Evolutionary conservation across 768 basidiomycete species (phyloP).

Genomic region (Clavaria fumosa): DNA sequence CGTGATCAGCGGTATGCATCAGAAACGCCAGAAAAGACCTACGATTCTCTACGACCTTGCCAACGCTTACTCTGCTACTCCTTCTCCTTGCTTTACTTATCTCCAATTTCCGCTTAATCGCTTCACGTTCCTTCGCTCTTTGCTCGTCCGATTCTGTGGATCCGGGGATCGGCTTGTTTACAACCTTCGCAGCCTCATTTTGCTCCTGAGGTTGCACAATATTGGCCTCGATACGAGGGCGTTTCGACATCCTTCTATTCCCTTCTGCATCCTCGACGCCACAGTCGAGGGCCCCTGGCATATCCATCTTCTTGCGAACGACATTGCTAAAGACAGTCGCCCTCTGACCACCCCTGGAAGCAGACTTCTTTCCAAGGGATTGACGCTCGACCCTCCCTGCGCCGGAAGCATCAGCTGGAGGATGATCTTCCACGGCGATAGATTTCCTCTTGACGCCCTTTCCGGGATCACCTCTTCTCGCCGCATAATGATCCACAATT

Average conservation of each 20-base stretch:
- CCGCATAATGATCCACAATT: constrained; percentile 31
- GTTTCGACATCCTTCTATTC: constrained; percentile 28
- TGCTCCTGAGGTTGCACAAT: constrained; percentile 11
- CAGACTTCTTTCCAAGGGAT: background rate
- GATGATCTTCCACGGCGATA: background rate
- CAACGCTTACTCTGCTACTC: constrained; percentile 40
- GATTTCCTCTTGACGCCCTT: constrained; percentile 12
- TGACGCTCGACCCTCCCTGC: background rate
- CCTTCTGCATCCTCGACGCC: constrained; percentile 25
- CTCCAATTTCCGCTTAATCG: constrained; percentile 48
- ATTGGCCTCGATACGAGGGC: constrained; percentile 25
- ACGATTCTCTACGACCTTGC: constrained; percentile 21
- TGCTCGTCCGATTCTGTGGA: constrained; percentile 29
- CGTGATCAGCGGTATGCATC: no score
- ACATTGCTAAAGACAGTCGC: constrained; percentile 34
- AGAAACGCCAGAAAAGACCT: no score
- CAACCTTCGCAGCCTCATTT: constrained; percentile 18
- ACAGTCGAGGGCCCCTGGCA: constrained; percentile 18
- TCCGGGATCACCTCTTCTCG: constrained; percentile 16
- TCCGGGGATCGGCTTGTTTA: constrained; percentile 18
- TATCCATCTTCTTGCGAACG: constrained; percentile 29
- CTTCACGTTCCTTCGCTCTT: constrained; percentile 37
- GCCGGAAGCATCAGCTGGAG: background rate
- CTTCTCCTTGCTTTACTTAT: constrained; percentile 50
- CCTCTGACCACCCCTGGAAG: constrained; percentile 17